Base-by-base conservation (phyloP, 2,329 filamentous ascomycete genomes). In the Aspergillus flavus region DNA sequence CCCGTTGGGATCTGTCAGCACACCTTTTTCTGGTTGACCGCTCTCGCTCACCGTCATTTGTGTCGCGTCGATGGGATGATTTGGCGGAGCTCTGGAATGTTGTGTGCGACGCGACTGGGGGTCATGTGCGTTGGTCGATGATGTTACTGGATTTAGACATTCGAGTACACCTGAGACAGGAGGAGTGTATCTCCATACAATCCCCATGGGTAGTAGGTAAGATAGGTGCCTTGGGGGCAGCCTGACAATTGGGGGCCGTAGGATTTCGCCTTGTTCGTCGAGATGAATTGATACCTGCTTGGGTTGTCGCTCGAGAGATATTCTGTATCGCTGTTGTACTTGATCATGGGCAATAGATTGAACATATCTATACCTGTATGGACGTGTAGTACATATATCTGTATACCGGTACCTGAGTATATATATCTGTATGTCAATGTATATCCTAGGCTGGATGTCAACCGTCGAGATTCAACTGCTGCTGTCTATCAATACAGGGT, bases 91-190 rank as follows among this genome's bases (percentile, higher is more conserved):
- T 55, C 32, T 39, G 52, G 52, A 55, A 55, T 55, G 52, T 39
- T 55, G 52, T 55, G 52, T 55, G 32, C 30, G 21, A 55, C 52
- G 32, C 11, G 21, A 16, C 11, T 39, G 52, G 52, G 52, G 39
- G 52, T 55, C 30, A 55, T 55, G 32, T 55, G 52, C 52, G 52
- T 55, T 9, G 52, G 52, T 26, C 52, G n/a, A 39, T 39, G 52
- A 55, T 34, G 11, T 9, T 55, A 36, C 11, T 30, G 19, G 6
- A 41, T 19, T 6, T 36, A 36, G 34, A 36, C 12, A 36, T 16
- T 16, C 5, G 36, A 19, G 36, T 41, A 9, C 36, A 41, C 36
- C 2, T 41, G 36, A 41, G 16, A 41, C 36, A 19, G 9, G 36
- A 7, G 36, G 14, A 39, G 5, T 19, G 14, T 28, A 28, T 28